A percentile compares a stretch with the other conserved stretches of the same genome.
Conservation (phyloP, 2,329 filamentous ascomycete species). For the Trichoderma endophyticum region DNA sequence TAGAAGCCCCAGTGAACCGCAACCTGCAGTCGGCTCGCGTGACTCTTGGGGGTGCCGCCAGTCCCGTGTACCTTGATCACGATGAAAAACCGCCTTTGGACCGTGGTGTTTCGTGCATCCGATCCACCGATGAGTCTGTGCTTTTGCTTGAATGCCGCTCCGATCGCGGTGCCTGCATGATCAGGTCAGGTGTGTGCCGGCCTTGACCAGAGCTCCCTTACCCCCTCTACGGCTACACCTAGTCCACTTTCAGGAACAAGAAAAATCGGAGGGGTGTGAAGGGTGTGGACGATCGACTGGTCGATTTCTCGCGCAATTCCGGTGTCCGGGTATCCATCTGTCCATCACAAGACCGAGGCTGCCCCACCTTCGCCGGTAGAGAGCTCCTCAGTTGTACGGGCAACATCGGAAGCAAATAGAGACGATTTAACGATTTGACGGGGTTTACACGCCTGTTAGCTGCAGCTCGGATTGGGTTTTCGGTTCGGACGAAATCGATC, state of each 20-base stretch:
- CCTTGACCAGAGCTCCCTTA: not conserved
- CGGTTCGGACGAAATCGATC: conserved; percentile 1
- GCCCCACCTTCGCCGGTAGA: conserved; percentile 1
- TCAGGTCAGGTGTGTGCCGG: conserved; percentile 11
- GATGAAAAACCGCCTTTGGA: not conserved
- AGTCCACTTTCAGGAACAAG: conserved; percentile 4
- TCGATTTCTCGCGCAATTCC: not conserved
- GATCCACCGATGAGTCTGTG: not conserved
- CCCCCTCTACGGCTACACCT: not conserved
- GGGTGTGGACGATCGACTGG: conserved; percentile 4
- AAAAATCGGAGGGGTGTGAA: not conserved
- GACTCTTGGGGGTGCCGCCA: not conserved
- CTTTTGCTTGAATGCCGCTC: not conserved
- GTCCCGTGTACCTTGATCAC: conserved; percentile 4
- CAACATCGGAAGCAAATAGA: conserved; percentile 1
- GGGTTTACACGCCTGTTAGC: not conserved
- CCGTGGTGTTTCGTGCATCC: not conserved
- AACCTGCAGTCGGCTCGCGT: not conserved
- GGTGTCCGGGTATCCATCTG: not conserved
- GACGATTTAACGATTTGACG: not conserved
- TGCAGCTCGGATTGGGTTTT: not conserved
- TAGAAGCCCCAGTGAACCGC: not conserved
- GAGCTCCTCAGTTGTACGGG: not conserved
- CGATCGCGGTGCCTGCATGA: conserved; percentile 18
- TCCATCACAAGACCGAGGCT: conserved; percentile 12